Evolutionary conservation across 768 basidiomycete genomes (phyloP).

Genomic region (Naganishia vaughanmartiniae): DNA sequence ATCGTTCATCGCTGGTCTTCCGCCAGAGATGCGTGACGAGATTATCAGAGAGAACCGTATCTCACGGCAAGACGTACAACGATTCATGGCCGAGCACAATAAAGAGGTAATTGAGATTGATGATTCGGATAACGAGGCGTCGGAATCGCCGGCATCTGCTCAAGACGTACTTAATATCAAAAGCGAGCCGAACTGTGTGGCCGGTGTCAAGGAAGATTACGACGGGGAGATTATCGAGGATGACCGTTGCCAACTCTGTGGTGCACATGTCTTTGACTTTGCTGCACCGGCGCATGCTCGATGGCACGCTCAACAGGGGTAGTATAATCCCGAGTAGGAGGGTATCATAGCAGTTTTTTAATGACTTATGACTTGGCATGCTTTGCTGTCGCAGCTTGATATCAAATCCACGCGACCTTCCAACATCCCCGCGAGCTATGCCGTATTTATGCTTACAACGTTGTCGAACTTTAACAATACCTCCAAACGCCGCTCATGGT

Average conservation of each 20-base stretch:
- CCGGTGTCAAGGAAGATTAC: not conserved
- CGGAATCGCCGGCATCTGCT: not conserved
- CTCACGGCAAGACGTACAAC: not conserved
- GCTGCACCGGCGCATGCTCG: conserved; percentile 24
- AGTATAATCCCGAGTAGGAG: too few species aligned
- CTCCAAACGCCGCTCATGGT: not conserved
- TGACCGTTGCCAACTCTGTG: not conserved
- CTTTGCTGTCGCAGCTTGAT: not conserved
- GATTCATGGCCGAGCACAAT: not conserved
- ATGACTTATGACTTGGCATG: not conserved
- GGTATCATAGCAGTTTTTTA: not conserved
- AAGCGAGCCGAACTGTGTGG: not conserved
- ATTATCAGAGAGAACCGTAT: conserved; percentile 1
- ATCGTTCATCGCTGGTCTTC: conserved; percentile 15
- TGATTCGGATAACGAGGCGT: conserved; percentile 19
- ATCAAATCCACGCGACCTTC: too few species aligned
- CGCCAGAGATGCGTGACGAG: conserved; percentile 20
- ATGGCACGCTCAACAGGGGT: conserved; percentile 22
- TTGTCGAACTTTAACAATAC: too few species aligned
- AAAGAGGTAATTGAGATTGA: conserved; percentile 22
- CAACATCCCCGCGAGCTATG: too few species aligned
- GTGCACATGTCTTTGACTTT: conserved; percentile 20
- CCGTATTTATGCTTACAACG: too few species aligned
- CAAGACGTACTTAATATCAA: not conserved
- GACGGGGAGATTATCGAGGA: not conserved